Conservation (phyloP, 1,284 basidiomycete species). For the Ustilago xerochloae region DNA sequence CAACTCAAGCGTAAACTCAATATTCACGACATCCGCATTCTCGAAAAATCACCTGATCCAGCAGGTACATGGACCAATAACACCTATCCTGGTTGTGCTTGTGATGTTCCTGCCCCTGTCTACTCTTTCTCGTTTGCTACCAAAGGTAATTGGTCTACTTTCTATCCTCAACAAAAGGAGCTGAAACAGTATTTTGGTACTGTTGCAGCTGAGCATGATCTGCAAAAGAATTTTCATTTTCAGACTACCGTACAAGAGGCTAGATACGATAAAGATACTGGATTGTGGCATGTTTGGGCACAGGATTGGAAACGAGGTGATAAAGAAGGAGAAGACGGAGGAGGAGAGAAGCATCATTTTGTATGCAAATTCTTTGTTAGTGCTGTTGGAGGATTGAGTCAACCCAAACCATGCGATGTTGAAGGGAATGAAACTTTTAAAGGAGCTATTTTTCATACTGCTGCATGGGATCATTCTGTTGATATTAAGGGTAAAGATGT, state of each 20-base stretch:
- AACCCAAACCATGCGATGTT: conserved; percentile 62
- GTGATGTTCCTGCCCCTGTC: conserved; percentile 65
- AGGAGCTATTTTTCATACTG: conserved; percentile 67
- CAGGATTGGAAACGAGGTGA: conserved; percentile 23
- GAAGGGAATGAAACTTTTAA: conserved; percentile 62
- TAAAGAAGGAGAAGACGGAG: background rate
- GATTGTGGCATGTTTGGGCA: conserved; percentile 62
- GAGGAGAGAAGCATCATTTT: conserved; percentile 47
- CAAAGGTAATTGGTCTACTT: conserved; percentile 61
- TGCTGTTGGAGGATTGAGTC: conserved; percentile 62
- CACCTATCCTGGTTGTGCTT: conserved; percentile 61
- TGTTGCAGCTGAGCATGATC: conserved; percentile 55
- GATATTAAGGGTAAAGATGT: conserved; percentile 66
- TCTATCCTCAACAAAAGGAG: conserved; percentile 59
- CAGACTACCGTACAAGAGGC: conserved; percentile 55
- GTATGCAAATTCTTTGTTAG: conserved; percentile 62
- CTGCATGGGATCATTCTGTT: conserved; percentile 66
- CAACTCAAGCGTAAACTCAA: conserved; percentile 57
- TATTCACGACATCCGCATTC: conserved; percentile 56
- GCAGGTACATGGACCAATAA: conserved; percentile 61
- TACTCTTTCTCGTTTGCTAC: conserved; percentile 66
- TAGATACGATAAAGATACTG: conserved; percentile 56
- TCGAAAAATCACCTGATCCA: conserved; percentile 46
- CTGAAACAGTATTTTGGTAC: conserved; percentile 55
- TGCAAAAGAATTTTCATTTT: conserved; percentile 54